Conservation (phyloP, 306 rosid genomes). For the Trifolium subterraneum region DNA sequence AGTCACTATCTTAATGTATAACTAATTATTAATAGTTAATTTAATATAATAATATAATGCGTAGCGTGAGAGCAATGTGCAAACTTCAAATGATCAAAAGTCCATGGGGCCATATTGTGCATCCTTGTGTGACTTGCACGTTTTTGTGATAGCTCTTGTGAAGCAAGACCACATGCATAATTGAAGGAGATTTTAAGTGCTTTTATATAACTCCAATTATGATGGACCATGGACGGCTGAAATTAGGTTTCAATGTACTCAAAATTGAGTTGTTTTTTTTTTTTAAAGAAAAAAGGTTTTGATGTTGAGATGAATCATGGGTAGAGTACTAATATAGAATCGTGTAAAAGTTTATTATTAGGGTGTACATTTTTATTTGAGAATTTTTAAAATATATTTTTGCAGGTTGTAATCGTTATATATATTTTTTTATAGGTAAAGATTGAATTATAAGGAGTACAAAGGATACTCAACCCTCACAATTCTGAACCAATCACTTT, state of each 20-base stretch:
- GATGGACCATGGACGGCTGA: background rate
- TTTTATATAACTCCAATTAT: background rate
- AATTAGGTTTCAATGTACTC: background rate
- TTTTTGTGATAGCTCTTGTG: constrained; percentile 4
- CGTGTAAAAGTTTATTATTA: too few species aligned
- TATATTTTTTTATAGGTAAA: too few species aligned
- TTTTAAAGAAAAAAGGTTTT: too few species aligned
- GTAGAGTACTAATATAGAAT: too few species aligned
- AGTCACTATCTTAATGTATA: background rate
- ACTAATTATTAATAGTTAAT: background rate
- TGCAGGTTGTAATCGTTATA: too few species aligned
- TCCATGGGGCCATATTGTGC: background rate
- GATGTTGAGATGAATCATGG: background rate
- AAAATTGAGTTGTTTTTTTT: too few species aligned
- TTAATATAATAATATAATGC: constrained; percentile 14
- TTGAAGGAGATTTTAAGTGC: background rate
- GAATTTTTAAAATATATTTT: too few species aligned
- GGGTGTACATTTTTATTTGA: too few species aligned
- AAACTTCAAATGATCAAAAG: background rate
- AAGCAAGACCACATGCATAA: constrained; percentile 25
- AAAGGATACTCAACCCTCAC: too few species aligned
- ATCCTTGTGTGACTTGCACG: constrained; percentile 41
- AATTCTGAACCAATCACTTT: too few species aligned
- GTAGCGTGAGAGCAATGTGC: constrained; percentile 37
- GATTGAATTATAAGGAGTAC: too few species aligned